Conservation (phyloP, 2,329 filamentous ascomycete species). For the Xenoacremonium recifei region DNA sequence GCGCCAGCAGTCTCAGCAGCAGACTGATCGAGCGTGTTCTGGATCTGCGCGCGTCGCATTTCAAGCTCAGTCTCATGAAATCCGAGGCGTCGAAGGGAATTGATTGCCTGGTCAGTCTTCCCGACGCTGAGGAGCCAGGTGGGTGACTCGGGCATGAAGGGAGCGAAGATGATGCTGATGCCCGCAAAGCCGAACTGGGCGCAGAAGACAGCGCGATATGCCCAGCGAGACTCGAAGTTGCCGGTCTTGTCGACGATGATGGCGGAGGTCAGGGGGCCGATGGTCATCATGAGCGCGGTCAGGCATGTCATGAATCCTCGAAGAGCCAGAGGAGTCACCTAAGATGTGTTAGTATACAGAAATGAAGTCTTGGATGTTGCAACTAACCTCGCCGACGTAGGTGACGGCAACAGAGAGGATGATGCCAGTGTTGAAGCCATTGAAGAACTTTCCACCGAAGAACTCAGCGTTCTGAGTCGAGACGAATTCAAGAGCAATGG, state of each 20-base stretch:
- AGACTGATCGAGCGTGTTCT: constrained; percentile 32
- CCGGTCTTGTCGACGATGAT: constrained; percentile 32
- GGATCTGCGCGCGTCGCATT: constrained; percentile 27
- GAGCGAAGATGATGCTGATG: constrained; percentile 27
- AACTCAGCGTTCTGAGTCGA: constrained; percentile 39
- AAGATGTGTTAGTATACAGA: neutral
- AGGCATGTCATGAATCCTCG: constrained; percentile 28
- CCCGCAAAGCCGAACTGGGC: constrained; percentile 32
- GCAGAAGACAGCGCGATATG: constrained; percentile 31
- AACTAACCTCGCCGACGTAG: constrained; percentile 31
- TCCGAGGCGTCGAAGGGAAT: constrained; percentile 32
- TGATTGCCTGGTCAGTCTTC: constrained; percentile 32
- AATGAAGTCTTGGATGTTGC: neutral
- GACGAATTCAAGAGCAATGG: constrained; percentile 40
- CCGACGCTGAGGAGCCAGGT: constrained; percentile 35
- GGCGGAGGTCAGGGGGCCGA: constrained; percentile 30
- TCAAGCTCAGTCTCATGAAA: constrained; percentile 23
- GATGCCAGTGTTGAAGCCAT: constrained; percentile 35
- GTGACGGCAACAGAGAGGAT: constrained; percentile 25
- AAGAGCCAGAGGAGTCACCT: constrained; percentile 28
- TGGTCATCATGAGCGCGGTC: constrained; percentile 27
- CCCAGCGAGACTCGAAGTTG: constrained; percentile 28
- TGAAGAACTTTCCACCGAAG: constrained; percentile 42
- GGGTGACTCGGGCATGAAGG: constrained; percentile 39
- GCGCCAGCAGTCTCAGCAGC: constrained; percentile 34